Conservation (phyloP, 1,284 basidiomycete species). For the Trametes versicolor region DNA sequence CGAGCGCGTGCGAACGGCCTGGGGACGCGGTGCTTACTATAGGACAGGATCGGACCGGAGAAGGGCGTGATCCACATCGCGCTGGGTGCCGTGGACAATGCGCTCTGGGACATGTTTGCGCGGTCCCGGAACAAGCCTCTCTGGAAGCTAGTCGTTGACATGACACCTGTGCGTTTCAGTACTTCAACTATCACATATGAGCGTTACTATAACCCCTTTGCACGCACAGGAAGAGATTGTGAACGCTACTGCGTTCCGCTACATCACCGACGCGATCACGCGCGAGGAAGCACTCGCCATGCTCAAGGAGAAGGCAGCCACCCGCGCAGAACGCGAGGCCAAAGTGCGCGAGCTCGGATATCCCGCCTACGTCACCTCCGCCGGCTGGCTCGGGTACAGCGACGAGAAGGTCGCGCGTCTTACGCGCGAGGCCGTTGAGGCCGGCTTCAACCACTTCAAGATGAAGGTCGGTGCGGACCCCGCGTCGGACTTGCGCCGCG, state of each 20-base stretch:
- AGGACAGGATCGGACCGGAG: conserved; percentile 84
- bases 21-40: background rate
- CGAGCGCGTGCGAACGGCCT: background rate
- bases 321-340: conserved; percentile 82
- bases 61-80: conserved; percentile 90
- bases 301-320: conserved; percentile 79
- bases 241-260: conserved; percentile 84
- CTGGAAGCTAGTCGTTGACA: conserved; percentile 88
- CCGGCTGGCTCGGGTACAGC: conserved; percentile 92
- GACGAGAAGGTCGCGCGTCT: conserved; percentile 92
- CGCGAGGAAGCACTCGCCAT: conserved; percentile 89
- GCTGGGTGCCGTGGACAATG: conserved; percentile 83
- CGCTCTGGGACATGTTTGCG: conserved; percentile 87
- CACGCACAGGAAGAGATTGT: conserved; percentile 86
- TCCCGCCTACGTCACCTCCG: conserved; percentile 95
- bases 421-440: conserved; percentile 85
- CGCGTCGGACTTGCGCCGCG: conserved; percentile 87
- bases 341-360: conserved; percentile 81
- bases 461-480: conserved; percentile 94
- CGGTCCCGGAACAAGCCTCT: conserved; percentile 80
- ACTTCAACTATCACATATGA: background rate
- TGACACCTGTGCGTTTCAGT: conserved; percentile 70
- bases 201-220: background rate
- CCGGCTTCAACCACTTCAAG: conserved; percentile 96
- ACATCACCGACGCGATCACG: conserved; percentile 95